A percentile compares a stretch with the other conserved stretches of the same genome.
phyloP scores from a whole-genome alignment of 108 stramenopile species.

The Chaetoceros tenuissimus region DNA sequence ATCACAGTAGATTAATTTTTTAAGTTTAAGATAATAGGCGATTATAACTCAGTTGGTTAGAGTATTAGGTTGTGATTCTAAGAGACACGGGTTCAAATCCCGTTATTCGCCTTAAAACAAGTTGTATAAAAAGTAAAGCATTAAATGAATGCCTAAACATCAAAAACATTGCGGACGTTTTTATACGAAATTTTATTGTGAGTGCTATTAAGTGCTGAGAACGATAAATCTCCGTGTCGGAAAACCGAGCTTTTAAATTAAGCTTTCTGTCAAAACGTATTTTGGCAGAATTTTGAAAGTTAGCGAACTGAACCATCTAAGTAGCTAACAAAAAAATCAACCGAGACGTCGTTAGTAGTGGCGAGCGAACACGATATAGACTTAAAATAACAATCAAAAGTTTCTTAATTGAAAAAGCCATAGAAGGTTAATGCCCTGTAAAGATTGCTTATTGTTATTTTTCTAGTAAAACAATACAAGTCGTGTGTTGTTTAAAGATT shows the following conservation, averaged over 20 bases:
- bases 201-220: slow-evolving; percentile 18
- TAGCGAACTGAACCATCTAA: slow-evolving; percentile 29
- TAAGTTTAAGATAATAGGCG: no score
- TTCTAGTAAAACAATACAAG: slow-evolving; percentile 20
- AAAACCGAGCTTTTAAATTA: slow-evolving; percentile 6
- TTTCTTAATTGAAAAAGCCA: slow-evolving; percentile 4
- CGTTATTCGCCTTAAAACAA: slow-evolving; percentile 10
- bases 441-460: neutral
- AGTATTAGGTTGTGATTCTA: slow-evolving; percentile 19
- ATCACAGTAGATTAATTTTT: no score
- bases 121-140: slow-evolving; percentile 11
- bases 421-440: slow-evolving; percentile 27
- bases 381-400: slow-evolving; percentile 1
- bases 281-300: no score
- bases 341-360: slow-evolving; percentile 26
- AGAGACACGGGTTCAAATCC: slow-evolving; percentile 10
- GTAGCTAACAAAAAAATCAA: slow-evolving; percentile 25
- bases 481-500: slow-evolving; percentile 20
- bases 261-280: no score
- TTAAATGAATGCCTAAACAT: slow-evolving; percentile 13
- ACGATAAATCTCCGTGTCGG: slow-evolving; percentile 10
- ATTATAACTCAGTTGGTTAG: slow-evolving; percentile 11
- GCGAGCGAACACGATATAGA: slow-evolving; percentile 27
- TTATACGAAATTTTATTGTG: slow-evolving; percentile 4
- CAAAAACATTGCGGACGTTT: slow-evolving; percentile 9